These are phyloP conservation scores for Thinopyrum elongatum DNA, from an alignment of 176 grass and related monocot genomes.

Conservation along the genomic window DNA sequence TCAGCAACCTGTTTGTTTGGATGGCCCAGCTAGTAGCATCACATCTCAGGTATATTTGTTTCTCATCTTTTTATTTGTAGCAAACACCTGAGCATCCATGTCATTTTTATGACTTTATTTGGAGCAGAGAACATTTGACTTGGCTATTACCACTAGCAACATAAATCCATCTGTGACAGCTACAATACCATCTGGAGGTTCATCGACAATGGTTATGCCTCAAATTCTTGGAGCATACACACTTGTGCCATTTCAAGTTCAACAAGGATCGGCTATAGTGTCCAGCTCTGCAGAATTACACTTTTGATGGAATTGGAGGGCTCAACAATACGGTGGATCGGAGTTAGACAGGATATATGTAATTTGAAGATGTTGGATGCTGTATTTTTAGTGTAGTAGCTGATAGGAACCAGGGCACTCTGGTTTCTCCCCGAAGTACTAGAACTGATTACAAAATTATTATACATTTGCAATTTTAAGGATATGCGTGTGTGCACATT, in stretches of 20 bases:
- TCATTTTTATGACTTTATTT: background rate
- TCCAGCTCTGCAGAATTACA: background rate
- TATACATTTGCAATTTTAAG: no score
- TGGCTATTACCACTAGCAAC: background rate
- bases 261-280: background rate
- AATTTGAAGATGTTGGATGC: background rate
- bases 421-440: no score
- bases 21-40: background rate
- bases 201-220: background rate
- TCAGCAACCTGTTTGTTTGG: background rate
- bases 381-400: background rate
- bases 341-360: background rate
- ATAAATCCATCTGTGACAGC: background rate
- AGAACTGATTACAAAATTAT: no score
- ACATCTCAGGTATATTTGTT: background rate
- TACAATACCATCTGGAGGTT: background rate
- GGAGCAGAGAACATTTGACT: background rate
- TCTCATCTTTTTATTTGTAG: background rate
- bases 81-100: background rate
- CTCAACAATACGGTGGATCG: background rate
- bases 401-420: background rate
- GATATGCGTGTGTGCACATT: no score
- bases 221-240: background rate
- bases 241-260: background rate
- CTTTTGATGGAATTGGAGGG: background rate